Conservation (phyloP, 805 yeast species). For the Wickerhamomyces rabaulensis region DNA sequence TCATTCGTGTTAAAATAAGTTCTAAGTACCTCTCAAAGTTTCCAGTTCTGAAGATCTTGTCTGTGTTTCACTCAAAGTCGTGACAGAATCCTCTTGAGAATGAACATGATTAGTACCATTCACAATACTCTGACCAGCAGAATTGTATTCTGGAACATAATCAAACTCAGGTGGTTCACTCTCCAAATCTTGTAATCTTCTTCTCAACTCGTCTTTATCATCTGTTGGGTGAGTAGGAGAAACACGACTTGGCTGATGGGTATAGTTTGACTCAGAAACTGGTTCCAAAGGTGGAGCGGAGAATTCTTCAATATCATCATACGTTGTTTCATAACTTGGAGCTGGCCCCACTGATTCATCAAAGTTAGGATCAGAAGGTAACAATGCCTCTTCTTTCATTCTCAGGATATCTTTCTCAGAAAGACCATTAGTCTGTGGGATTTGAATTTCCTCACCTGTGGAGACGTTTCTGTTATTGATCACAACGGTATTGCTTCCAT, state of each 20-base stretch:
- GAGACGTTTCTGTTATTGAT: slow-evolving; percentile 2
- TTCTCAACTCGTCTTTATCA: slow-evolving; percentile 40
- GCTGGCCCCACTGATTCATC: slow-evolving; percentile 10
- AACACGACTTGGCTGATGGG: slow-evolving; percentile 1
- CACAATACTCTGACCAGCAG: slow-evolving; percentile 4
- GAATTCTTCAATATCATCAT: not conserved
- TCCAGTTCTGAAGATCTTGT: slow-evolving; percentile 3
- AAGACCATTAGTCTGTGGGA: slow-evolving; percentile 14
- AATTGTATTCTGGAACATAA: slow-evolving; percentile 22
- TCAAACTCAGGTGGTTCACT: slow-evolving; percentile 36
- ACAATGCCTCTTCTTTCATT: slow-evolving; percentile 49
- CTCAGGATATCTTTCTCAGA: slow-evolving; percentile 56
- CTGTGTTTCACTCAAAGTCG: not conserved
- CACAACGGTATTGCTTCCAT: not conserved
- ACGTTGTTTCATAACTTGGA: slow-evolving; percentile 15
- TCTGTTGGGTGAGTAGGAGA: not conserved
- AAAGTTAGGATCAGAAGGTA: slow-evolving; percentile 52
- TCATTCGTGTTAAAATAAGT: not conserved
- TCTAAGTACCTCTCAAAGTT: slow-evolving; percentile 2
- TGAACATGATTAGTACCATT: not conserved
- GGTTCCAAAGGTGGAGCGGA: not conserved
- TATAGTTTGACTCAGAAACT: not conserved
- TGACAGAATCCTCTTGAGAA: not conserved
- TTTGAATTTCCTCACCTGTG: slow-evolving; percentile 7
- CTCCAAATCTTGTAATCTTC: slow-evolving; percentile 32